Evolutionary conservation across 2,329 filamentous ascomycete genomes (phyloP), one percentile per base, ranked within the genome.

Genomic region (Arthroderma uncinatum): DNA sequence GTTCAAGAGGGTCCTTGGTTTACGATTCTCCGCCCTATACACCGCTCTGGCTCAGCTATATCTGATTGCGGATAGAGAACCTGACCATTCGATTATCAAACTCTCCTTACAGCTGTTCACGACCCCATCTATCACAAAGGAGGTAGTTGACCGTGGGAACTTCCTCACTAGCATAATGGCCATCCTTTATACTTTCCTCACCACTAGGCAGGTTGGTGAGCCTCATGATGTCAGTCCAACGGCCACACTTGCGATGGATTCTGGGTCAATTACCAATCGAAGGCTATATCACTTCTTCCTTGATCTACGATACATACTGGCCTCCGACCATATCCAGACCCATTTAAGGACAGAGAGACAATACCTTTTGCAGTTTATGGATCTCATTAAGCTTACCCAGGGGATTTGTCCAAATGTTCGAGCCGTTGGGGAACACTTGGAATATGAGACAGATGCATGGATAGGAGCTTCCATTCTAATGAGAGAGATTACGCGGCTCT

Each of bases 391-490:
- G 71, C 80, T 98, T 48, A 91, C 96, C 62, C 94, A 98, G 73
- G 92, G 93, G 28, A 96, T 98, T 57, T 96, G 92, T 64, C 93
- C 93, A 1, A 98, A 97, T 65, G 79, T 91, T 48, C 82, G 94
- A 60, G 93, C 92, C 1, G 82, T 96, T 21, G 90, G 91, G 14
- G 93, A 97, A 67, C 93, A 98, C 69, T 88, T 98, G 33, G 94
- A 98, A 70, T 98, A 97, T 67, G 93, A 98, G 72, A 94, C 91
- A 1, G 94, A 98, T 72, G 87, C 89, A 19, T 98, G 93, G 93
- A 97, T 98, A 55, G 94, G 89, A 58, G 92, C 93, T 2, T 95
- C 91, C 5, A 79, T 97, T 54, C 87, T 98, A 58, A 96, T 93
- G 53, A 82, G 92, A 54, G 92, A 98, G 70, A 92, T 98, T 70